phyloP scores from a whole-genome alignment of 306 rosid genomes.

The Vigna radiata region DNA sequence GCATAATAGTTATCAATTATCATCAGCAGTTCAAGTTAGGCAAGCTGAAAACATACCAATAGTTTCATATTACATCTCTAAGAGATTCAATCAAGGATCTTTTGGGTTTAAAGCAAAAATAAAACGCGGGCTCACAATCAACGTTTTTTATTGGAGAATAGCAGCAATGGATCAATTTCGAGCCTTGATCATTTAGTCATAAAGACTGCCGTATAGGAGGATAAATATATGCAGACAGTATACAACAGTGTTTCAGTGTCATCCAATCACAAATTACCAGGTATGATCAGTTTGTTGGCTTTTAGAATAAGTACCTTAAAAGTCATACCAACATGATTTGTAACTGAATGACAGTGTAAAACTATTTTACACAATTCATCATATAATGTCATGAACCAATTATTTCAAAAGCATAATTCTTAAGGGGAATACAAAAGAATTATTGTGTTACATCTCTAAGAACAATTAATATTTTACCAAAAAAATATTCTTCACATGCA shows the following conservation, averaged over 20 bases:
- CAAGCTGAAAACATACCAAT: background rate
- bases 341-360: too few relatives aligned
- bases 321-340: too few relatives aligned
- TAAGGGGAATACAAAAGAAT: background rate
- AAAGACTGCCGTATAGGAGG: background rate
- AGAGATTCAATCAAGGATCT: background rate
- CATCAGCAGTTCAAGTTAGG: background rate
- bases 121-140: background rate
- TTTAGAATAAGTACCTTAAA: too few relatives aligned
- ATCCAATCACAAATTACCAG: too few relatives aligned
- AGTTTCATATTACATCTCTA: background rate
- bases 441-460: background rate
- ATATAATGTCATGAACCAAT: background rate
- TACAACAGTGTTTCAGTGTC: too few relatives aligned
- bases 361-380: too few relatives aligned
- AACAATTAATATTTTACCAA: conserved; percentile 54
- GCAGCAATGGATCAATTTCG: background rate
- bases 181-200: background rate
- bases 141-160: background rate
- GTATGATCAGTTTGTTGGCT: too few relatives aligned
- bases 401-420: background rate
- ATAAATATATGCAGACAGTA: too few relatives aligned
- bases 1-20: conserved; percentile 7
- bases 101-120: background rate
- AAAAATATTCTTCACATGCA: conserved; percentile 78